phyloP scores from a whole-genome alignment of 208 protist genomes.

The Acanthamoeba pearcei region DNA sequence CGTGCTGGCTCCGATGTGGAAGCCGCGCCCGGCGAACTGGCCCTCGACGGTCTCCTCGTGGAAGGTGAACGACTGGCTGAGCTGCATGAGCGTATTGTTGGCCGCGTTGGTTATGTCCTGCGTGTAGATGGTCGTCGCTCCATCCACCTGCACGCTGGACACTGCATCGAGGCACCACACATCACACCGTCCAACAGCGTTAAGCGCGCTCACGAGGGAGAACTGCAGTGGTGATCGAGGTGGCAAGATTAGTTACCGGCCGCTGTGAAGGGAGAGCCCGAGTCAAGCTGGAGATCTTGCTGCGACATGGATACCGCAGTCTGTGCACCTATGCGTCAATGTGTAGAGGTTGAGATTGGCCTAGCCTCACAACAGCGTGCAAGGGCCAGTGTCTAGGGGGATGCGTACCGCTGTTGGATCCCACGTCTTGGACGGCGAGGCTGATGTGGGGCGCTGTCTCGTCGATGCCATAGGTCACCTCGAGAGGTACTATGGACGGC shows the following conservation, averaged over 20 bases:
- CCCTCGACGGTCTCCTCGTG: background rate
- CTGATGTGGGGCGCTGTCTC: background rate
- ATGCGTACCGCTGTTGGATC: background rate
- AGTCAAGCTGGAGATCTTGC: background rate
- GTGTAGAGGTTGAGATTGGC: background rate
- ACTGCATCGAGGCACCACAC: background rate
- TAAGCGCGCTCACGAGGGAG: background rate
- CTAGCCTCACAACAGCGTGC: background rate
- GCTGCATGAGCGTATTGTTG: background rate
- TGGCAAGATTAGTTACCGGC: background rate
- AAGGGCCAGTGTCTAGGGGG: background rate
- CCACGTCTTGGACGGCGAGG: background rate
- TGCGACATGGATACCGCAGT: background rate
- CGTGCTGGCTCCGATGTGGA: background rate
- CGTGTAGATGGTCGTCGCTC: background rate
- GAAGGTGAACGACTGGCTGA: slow-evolving; percentile 2
- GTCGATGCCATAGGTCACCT: background rate
- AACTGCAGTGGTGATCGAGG: background rate
- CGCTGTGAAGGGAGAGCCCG: background rate
- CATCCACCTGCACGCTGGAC: background rate
- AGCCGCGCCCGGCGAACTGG: background rate
- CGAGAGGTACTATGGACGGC: background rate
- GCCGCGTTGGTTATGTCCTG: background rate
- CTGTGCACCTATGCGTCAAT: background rate
- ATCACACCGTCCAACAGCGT: background rate